These are phyloP conservation scores for Acacia crassicarpa DNA, from an alignment of 306 rosid species.

Conservation along the genomic window DNA sequence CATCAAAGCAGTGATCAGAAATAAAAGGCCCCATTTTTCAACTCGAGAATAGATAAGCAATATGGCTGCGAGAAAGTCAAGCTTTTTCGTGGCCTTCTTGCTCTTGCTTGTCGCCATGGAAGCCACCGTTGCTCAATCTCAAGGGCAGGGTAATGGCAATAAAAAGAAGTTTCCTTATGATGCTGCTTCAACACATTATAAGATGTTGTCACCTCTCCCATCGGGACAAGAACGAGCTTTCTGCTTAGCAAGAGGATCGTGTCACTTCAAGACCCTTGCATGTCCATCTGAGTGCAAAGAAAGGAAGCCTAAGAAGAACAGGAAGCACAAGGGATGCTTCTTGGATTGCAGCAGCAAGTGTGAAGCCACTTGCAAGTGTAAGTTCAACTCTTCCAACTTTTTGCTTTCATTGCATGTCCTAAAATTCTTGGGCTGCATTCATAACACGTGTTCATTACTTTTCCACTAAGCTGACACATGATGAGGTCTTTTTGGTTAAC, in stretches of 20 bases:
- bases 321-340: conserved; percentile 66
- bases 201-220: conserved; percentile 23
- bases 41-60: conserved; percentile 12
- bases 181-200: conserved; percentile 32
- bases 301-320: conserved; percentile 79
- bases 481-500: conserved; percentile 21
- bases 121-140: conserved; percentile 41
- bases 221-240: conserved; percentile 57
- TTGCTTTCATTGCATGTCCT: background rate
- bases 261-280: conserved; percentile 48
- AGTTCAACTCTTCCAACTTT: conserved; percentile 21
- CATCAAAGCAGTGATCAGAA: conserved; percentile 28
- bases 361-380: conserved; percentile 85
- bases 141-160: conserved; percentile 1
- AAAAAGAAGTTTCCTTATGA: background rate
- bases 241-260: conserved; percentile 43
- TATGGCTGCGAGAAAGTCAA: conserved; percentile 46
- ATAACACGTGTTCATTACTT: background rate
- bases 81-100: conserved; percentile 43
- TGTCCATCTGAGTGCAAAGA: conserved; percentile 58
- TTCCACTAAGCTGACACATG: background rate
- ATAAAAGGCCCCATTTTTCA: background rate
- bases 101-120: conserved; percentile 42
- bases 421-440: background rate
- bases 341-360: conserved; percentile 70